These are phyloP conservation scores for Aspergillus ochraceoroseus DNA, from an alignment of 2,329 filamentous ascomycete species.

Conservation along the genomic window DNA sequence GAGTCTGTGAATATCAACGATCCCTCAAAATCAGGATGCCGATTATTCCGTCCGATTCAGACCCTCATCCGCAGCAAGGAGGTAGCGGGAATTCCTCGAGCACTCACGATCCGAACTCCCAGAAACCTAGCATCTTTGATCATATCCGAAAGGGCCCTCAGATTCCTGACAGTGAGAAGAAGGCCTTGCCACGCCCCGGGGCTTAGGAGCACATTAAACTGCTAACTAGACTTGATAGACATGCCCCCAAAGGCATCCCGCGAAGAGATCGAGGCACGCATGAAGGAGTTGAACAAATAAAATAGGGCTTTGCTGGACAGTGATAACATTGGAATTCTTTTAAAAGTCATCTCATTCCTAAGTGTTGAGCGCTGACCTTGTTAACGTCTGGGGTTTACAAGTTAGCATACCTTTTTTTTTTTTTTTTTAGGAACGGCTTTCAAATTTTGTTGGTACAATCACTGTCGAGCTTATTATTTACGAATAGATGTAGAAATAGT, in stretches of 20 bases:
- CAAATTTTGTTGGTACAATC: too few species aligned
- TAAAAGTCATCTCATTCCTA: too few species aligned
- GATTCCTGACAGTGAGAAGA: constrained; percentile 38
- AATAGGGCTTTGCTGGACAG: neutral
- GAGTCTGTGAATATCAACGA: too few species aligned
- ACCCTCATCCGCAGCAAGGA: constrained; percentile 23
- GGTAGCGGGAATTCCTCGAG: constrained; percentile 19
- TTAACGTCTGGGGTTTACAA: too few species aligned
- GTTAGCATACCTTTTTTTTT: too few species aligned
- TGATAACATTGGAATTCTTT: too few species aligned
- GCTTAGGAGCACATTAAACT: too few species aligned
- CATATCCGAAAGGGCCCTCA: constrained; percentile 44
- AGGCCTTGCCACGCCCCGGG: too few species aligned
- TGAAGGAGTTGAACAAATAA: constrained; percentile 61
- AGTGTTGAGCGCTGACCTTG: too few species aligned
- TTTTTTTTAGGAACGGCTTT: too few species aligned
- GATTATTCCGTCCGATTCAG: constrained; percentile 28
- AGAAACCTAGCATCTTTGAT: constrained; percentile 34
- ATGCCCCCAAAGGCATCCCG: constrained; percentile 49
- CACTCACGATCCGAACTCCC: constrained; percentile 24
- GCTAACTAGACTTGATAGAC: constrained; percentile 26
- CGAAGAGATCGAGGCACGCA: constrained; percentile 63
- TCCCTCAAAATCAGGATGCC: constrained; percentile 29
- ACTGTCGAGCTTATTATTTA: too few species aligned
- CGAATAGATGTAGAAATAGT: too few species aligned